A percentile compares a stretch with the other conserved stretches of the same genome.
phyloP scores from a whole-genome alignment of 192 early-diverging fungal genomes.

The Coemansia sp. region DNA sequence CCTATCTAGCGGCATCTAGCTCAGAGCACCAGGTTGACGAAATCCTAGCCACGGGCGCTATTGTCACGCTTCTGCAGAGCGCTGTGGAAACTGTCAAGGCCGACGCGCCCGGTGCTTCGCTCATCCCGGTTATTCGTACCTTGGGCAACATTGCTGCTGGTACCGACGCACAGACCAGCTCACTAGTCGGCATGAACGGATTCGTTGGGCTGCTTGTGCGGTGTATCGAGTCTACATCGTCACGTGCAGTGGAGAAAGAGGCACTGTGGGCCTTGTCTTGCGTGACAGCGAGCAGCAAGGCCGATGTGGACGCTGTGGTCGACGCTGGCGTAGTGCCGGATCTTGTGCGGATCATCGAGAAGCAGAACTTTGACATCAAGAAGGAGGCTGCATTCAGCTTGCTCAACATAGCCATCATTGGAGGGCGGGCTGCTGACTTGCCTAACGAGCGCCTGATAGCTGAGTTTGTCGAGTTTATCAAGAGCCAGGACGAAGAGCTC shows the following conservation, averaged over 20 bases:
- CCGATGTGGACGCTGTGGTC: slow-evolving; percentile 55
- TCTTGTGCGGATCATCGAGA: slow-evolving; percentile 58
- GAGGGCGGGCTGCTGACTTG: slow-evolving; percentile 12
- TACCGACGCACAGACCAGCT: slow-evolving; percentile 59
- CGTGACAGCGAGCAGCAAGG: slow-evolving; percentile 57
- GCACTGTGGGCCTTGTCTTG: slow-evolving; percentile 70
- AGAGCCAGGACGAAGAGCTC: slow-evolving; percentile 62
- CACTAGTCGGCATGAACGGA: slow-evolving; percentile 42
- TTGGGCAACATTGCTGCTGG: slow-evolving; percentile 68
- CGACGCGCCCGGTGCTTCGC: slow-evolving; percentile 28
- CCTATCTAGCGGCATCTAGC: slow-evolving; percentile 59
- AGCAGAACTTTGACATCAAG: slow-evolving; percentile 65
- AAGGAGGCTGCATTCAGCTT: slow-evolving; percentile 68
- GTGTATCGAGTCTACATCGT: slow-evolving; percentile 28
- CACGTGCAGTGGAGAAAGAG: slow-evolving; percentile 65
- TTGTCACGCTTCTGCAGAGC: slow-evolving; percentile 20
- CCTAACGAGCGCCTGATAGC: slow-evolving; percentile 24
- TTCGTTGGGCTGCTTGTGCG: slow-evolving; percentile 51
- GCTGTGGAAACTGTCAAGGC: neutral
- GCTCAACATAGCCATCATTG: slow-evolving; percentile 59
- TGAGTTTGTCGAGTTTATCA: slow-evolving; percentile 58
- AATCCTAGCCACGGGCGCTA: slow-evolving; percentile 37
- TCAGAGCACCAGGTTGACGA: slow-evolving; percentile 53
- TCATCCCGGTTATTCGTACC: slow-evolving; percentile 63
- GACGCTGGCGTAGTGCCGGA: slow-evolving; percentile 54